phyloP scores from a whole-genome alignment of 108 stramenopile genomes.

The Cyclotella atomus region DNA sequence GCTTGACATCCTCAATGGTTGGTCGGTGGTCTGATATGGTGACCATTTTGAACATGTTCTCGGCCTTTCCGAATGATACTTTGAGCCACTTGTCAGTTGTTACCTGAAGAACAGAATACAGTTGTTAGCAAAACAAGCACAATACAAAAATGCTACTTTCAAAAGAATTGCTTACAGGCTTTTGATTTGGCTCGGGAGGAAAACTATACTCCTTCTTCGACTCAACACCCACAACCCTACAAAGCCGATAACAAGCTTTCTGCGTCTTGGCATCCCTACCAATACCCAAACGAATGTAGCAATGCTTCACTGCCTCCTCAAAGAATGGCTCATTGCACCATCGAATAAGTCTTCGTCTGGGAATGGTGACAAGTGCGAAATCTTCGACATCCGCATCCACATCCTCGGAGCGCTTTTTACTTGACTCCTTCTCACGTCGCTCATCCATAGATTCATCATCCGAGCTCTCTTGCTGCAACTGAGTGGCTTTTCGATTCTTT shows the following conservation, averaged over 20 bases:
- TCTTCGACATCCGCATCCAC: slow-evolving; percentile 77
- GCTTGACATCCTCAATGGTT: slow-evolving; percentile 65
- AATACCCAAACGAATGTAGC: slow-evolving; percentile 78
- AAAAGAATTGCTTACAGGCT: slow-evolving; percentile 52
- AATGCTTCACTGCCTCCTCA: slow-evolving; percentile 74
- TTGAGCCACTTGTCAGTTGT: slow-evolving; percentile 73
- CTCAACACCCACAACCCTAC: slow-evolving; percentile 73
- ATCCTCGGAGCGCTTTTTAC: slow-evolving; percentile 25
- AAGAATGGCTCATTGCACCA: slow-evolving; percentile 93
- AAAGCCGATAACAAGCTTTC: slow-evolving; percentile 81
- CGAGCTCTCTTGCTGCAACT: slow-evolving; percentile 36
- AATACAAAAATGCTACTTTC: neutral
- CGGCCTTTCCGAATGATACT: slow-evolving; percentile 72
- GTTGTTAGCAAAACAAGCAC: too few species aligned
- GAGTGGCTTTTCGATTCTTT: slow-evolving; percentile 48
- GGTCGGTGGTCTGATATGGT: slow-evolving; percentile 79
- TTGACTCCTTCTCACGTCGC: slow-evolving; percentile 30
- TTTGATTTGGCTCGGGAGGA: slow-evolving; percentile 64
- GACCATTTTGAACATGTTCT: slow-evolving; percentile 75
- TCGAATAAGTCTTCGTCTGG: slow-evolving; percentile 77
- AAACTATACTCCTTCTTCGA: slow-evolving; percentile 64
- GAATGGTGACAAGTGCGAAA: slow-evolving; percentile 72
- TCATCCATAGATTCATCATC: slow-evolving; percentile 54
- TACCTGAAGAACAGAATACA: slow-evolving; percentile 49
- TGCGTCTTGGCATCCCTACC: slow-evolving; percentile 79